Evolutionary conservation across 1,139 yeast species (phyloP), one percentile per base, ranked within the genome.

Genomic region (Yamadazyma friedrichii): DNA sequence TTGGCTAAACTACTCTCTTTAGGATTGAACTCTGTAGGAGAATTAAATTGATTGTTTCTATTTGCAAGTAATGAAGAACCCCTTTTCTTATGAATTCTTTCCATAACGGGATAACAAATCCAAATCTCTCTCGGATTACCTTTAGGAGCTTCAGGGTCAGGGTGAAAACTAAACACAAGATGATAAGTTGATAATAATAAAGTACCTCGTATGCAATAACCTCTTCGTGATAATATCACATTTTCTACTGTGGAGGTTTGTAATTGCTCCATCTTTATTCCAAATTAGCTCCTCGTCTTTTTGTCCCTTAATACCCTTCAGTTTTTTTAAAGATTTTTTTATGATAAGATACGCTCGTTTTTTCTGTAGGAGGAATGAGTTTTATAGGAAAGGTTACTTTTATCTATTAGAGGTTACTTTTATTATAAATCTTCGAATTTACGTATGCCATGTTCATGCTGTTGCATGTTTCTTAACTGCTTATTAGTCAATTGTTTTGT

Each of bases 81-180:
- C 47, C 78, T 54, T 25, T 82, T 73, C 49, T 84, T 80, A 48
- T 78, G 77, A 2, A 87, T 81, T 42, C 75, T 67, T 36, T 82
- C 85, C 35, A 91, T 83, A 51, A 91, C 80, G 0, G 98, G 98
- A 61, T 91, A 93, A 45, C 96, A 86, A 28, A 89, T 76, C 98
- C 98, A 93, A 16, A 88, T 77, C 58, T 93, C 98, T 45, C 82
- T 66, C 29, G 68, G 64, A 25, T 60, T 61, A 40, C 47, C 51
- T 15, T 35, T 34, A 6, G 34, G 6, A 17, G 33, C 43, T 26
- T 48, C 37, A 15, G 49, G 47, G 43, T 55, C 38, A 44, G 63
- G 60, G 70, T 42, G 6, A 76, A 64, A 64, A 27, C 56, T 78
- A 61, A 91, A 91, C 17, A 93, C 93, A 55, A 93, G 69, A 65